These are phyloP conservation scores for Pyricularia pennisetigena DNA, from an alignment of 2,329 filamentous ascomycete genomes.

Conservation along the genomic window DNA sequence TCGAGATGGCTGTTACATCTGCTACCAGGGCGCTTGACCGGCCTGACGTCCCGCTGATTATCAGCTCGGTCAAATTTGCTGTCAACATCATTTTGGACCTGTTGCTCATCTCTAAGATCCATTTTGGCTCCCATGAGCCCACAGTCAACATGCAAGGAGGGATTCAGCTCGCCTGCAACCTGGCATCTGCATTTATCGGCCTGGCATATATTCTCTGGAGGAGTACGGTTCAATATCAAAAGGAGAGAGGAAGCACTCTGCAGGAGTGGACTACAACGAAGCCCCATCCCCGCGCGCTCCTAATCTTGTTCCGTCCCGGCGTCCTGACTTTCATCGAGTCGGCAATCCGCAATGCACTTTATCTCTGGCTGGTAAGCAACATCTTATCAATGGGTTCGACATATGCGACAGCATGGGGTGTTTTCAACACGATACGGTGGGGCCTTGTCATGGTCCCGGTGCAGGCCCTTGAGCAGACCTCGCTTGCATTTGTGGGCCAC, in stretches of 20 bases:
- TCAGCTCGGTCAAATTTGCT: slow-evolving; percentile 52
- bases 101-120: slow-evolving; percentile 55
- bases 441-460: slow-evolving; percentile 67
- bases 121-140: slow-evolving; percentile 42
- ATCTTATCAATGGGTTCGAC: slow-evolving; percentile 53
- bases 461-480: slow-evolving; percentile 54
- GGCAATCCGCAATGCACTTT: slow-evolving; percentile 56
- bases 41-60: slow-evolving; percentile 58
- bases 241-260: slow-evolving; percentile 6
- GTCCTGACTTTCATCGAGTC: slow-evolving; percentile 53
- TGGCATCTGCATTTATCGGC: slow-evolving; percentile 43
- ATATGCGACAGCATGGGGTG: slow-evolving; percentile 64
- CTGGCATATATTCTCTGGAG: slow-evolving; percentile 49
- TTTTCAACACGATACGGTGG: slow-evolving; percentile 68
- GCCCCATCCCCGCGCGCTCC: slow-evolving; percentile 33
- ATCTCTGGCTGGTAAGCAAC: slow-evolving; percentile 58
- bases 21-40: slow-evolving; percentile 57
- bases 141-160: slow-evolving; percentile 55
- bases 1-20: slow-evolving; percentile 52
- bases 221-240: slow-evolving; percentile 16
- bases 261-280: slow-evolving; percentile 9
- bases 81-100: slow-evolving; percentile 60
- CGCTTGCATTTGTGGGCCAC: slow-evolving; percentile 57
- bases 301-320: slow-evolving; percentile 45
- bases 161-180: slow-evolving; percentile 52